A percentile compares a stretch with the other conserved stretches of the same genome.
phyloP scores from a whole-genome alignment of 1,284 basidiomycete species.

The Schizophyllum commune region DNA sequence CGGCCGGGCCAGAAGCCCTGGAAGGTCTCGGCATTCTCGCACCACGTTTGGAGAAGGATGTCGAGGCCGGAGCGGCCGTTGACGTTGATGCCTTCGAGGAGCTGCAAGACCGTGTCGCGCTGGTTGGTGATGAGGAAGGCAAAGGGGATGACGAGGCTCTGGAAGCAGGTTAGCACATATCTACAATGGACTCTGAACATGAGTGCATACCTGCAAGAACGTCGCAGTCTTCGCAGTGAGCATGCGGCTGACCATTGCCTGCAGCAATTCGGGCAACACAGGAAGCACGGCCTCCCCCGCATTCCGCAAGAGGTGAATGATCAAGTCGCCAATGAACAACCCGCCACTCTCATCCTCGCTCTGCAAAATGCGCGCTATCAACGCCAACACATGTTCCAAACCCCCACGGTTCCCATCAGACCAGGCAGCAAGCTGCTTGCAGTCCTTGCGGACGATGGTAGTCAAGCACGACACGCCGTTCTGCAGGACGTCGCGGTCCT shows the following conservation, averaged over 20 bases:
- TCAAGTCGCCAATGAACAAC: slow-evolving; percentile 87
- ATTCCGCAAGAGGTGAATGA: slow-evolving; percentile 84
- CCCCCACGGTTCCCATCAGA: slow-evolving; percentile 55
- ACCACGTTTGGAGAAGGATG: slow-evolving; percentile 84
- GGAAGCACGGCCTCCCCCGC: slow-evolving; percentile 73
- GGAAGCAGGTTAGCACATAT: not conserved
- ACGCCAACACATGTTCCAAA: slow-evolving; percentile 61
- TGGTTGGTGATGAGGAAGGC: slow-evolving; percentile 88
- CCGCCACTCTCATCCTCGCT: slow-evolving; percentile 84
- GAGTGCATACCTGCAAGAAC: slow-evolving; percentile 66
- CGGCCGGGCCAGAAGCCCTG: slow-evolving; percentile 91
- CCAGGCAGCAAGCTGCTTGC: slow-evolving; percentile 74
- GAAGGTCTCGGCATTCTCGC: slow-evolving; percentile 89
- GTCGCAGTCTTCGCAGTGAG: slow-evolving; percentile 78
- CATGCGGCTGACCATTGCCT: slow-evolving; percentile 79
- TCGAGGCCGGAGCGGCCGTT: slow-evolving; percentile 63
- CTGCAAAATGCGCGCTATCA: slow-evolving; percentile 73
- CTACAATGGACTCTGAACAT: not conserved
- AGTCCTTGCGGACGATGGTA: slow-evolving; percentile 81
- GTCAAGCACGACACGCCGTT: slow-evolving; percentile 82
- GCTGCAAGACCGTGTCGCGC: slow-evolving; percentile 64
- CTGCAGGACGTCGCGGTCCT: slow-evolving; percentile 84
- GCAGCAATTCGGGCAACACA: slow-evolving; percentile 80
- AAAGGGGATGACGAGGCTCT: slow-evolving; percentile 88
- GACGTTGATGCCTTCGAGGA: slow-evolving; percentile 61